Percentiles rank a stretch among this genome's conserved stretches.
These are phyloP conservation scores for Ophiostoma sp. DNA, from an alignment of 2,329 filamentous ascomycete genomes.

Conservation along the genomic window DNA sequence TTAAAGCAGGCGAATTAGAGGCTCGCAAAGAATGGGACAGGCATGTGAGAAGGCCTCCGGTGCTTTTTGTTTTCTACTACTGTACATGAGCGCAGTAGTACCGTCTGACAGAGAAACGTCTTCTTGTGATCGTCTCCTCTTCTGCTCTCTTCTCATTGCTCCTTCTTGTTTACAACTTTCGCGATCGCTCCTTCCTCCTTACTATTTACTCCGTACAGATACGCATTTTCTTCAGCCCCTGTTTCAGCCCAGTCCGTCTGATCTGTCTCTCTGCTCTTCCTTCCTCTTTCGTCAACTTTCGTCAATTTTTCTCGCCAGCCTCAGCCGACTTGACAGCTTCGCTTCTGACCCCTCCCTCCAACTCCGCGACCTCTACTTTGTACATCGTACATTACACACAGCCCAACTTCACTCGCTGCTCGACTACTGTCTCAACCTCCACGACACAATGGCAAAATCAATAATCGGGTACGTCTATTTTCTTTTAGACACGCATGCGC, in stretches of 20 bases:
- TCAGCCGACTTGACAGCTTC: constrained; percentile 2
- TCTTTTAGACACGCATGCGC: background rate
- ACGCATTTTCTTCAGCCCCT: background rate
- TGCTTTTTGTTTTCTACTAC: background rate
- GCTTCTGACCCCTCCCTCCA: background rate
- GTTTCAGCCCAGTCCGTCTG: background rate
- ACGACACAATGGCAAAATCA: background rate
- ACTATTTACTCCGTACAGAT: background rate
- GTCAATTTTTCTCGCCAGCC: background rate
- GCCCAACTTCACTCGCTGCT: background rate
- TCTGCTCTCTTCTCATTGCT: background rate
- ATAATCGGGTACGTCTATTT: background rate
- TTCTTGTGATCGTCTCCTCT: background rate
- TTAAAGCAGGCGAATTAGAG: background rate
- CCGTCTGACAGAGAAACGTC: background rate
- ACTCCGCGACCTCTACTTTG: background rate
- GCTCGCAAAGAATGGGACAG: background rate
- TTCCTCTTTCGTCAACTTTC: background rate
- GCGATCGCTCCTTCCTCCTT: background rate
- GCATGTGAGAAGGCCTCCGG: constrained; percentile 3
- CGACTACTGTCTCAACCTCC: background rate
- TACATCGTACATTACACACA: background rate
- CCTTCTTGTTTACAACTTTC: background rate
- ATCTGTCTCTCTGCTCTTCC: background rate
- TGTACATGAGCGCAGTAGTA: too few relatives aligned